These are phyloP conservation scores for Stropharia rugosoannulata DNA, from an alignment of 768 basidiomycete genomes.

Conservation along the genomic window DNA sequence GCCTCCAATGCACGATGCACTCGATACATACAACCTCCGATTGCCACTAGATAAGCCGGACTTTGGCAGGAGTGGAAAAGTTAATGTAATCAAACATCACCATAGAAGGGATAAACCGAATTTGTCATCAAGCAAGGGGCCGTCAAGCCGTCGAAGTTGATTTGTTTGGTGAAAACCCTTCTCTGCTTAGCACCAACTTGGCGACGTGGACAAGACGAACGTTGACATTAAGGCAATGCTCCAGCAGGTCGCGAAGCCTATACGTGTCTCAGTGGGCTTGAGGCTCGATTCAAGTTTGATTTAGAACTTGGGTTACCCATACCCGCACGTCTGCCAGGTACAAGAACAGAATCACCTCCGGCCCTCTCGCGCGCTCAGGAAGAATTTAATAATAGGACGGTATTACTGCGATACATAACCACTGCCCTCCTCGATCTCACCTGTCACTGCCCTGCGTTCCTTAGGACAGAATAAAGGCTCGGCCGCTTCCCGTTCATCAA, in stretches of 20 bases:
- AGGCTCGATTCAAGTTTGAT: conserved; percentile 1
- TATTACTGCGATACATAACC: neutral
- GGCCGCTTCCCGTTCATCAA: neutral
- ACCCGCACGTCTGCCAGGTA: conserved; percentile 1
- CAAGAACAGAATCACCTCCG: conserved; percentile 1
- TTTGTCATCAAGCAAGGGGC: neutral
- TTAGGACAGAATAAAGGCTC: conserved; percentile 2
- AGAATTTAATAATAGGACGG: neutral
- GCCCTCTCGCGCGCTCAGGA: conserved; percentile 1
- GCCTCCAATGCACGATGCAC: no score
- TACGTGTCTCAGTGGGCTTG: neutral
- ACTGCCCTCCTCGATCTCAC: neutral
- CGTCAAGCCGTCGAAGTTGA: neutral
- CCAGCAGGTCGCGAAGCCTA: neutral
- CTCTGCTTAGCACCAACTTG: no score
- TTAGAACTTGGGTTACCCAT: conserved; percentile 1
- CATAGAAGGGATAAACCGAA: no score
- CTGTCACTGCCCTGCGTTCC: neutral
- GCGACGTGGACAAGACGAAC: neutral
- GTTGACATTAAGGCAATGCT: neutral
- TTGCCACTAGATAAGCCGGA: no score
- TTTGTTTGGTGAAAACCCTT: neutral
- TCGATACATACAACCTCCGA: no score
- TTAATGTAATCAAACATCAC: no score
- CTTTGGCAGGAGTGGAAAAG: no score